These are phyloP conservation scores for Colletotrichum sp. DNA, from an alignment of 2,329 filamentous ascomycete genomes.

Conservation along the genomic window DNA sequence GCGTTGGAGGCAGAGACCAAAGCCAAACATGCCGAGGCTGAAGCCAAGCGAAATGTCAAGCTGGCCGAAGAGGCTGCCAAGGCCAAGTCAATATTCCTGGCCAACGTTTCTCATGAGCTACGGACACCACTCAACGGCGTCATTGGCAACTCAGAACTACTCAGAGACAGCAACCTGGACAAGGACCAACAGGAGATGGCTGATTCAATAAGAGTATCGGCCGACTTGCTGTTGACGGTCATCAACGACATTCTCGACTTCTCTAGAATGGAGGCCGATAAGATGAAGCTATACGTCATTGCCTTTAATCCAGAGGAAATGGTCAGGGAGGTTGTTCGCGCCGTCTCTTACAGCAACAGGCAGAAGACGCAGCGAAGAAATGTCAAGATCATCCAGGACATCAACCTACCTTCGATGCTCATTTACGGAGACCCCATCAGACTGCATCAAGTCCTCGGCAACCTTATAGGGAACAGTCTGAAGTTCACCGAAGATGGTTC, in stretches of 20 bases:
- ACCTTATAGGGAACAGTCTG: conserved; percentile 89
- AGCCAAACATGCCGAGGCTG: conserved; percentile 76
- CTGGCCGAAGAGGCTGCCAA: conserved; percentile 84
- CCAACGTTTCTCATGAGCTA: conserved; percentile 82
- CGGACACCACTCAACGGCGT: conserved; percentile 86
- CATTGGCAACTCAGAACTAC: conserved; percentile 85
- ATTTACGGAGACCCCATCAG: conserved; percentile 71
- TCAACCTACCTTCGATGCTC: conserved; percentile 77
- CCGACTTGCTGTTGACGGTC: conserved; percentile 85
- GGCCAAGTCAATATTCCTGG: conserved; percentile 81
- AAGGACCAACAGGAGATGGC: conserved; percentile 84
- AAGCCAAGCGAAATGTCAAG: conserved; percentile 80
- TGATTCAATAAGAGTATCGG: conserved; percentile 85
- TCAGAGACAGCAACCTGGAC: conserved; percentile 77
- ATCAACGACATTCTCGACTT: conserved; percentile 98
- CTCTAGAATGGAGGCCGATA: conserved; percentile 89
- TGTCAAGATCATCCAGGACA: conserved; percentile 70
- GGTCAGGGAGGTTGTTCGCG: conserved; percentile 70
- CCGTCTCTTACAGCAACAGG: conserved; percentile 69
- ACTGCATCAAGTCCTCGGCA: conserved; percentile 74
- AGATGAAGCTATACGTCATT: conserved; percentile 80
- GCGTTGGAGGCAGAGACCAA: conserved; percentile 77
- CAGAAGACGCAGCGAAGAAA: conserved; percentile 68
- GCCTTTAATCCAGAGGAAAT: conserved; percentile 72
- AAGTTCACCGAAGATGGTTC: conserved; percentile 91